Percentiles rank a stretch among this genome's conserved stretches.
Evolutionary conservation across 257 asterid species (phyloP).

Genomic region (Solanum medicagineum): DNA sequence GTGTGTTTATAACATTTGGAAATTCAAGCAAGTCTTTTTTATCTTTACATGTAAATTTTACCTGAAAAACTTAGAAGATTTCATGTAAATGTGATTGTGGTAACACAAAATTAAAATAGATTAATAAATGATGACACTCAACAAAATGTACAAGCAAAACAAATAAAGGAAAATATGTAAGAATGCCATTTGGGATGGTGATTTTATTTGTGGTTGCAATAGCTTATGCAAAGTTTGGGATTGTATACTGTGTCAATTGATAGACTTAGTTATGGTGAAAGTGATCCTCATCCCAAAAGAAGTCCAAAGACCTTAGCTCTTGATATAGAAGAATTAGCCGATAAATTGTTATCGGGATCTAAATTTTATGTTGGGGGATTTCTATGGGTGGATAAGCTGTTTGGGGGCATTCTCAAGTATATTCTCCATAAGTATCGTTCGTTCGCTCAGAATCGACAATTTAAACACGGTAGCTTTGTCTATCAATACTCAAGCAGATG

Average conservation of each 20-base stretch:
- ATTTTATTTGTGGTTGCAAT: conserved; percentile 19
- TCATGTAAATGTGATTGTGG: too few relatives aligned
- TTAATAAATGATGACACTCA: background rate
- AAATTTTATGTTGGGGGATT: conserved; percentile 63
- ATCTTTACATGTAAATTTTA: background rate
- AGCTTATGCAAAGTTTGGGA: conserved; percentile 46
- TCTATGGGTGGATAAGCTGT: conserved; percentile 85
- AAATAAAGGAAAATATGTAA: background rate
- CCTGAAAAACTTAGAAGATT: too few relatives aligned
- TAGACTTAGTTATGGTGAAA: conserved; percentile 94
- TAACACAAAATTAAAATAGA: background rate
- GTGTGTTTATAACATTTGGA: background rate
- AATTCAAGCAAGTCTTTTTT: background rate
- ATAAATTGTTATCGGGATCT: conserved; percentile 63
- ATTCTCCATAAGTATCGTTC: conserved; percentile 67
- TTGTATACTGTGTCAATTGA: conserved; percentile 67
- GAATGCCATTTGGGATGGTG: background rate
- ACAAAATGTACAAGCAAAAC: background rate
- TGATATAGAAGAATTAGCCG: conserved; percentile 83
- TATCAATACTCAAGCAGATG: too few relatives aligned
- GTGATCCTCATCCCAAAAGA: conserved; percentile 67
- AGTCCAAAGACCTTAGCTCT: conserved; percentile 47
- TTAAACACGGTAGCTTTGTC: too few relatives aligned
- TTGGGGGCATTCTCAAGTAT: conserved; percentile 81
- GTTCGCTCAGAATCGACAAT: background rate